Base-by-base conservation (phyloP, 192 early-diverging fungal species). In the Allomyces javanicus region DNA sequence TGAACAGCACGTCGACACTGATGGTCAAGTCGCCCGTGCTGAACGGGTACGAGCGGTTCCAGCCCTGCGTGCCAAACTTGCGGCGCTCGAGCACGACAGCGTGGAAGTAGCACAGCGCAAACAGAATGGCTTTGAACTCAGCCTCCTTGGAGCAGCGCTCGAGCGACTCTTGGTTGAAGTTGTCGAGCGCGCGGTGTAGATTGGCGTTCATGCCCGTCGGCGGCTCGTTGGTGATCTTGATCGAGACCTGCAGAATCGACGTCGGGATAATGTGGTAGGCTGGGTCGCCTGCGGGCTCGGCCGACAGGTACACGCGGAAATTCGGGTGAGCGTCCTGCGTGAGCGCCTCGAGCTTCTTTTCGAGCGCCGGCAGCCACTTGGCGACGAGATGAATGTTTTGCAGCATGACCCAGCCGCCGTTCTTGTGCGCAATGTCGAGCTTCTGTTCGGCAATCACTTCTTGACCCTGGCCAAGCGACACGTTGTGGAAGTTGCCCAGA, bases 351-450 rank as follows among this genome's bases (percentile, higher is more conserved):
- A 97, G 76, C 68, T 86, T 82, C 83, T 99, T 99, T 77, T 99
- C 95, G 5, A 99, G 82, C 71, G 90, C 87, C 50, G 84, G 82
- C 9, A 99, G 81, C 97, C 97, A 99, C 4, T 82, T 73, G 0
- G 91, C 81, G 24, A 94, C 91, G 64, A 98, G 76, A 67, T 99
- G 97, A 21, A 96, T 96, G 72, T 99, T 99, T 76, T 96, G 94
- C 65, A 99, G 79, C 66, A 99, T 77, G 7, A 99, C 95, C 94
- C 94, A 99, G 62, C 79, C 78, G 64, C 97, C 97, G 55, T 74
- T 83, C 74, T 89, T 89, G 58, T 79, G 79, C 0, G 94, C 93
- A 0, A 73, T 67, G 1, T 88, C 82, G 64, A 99, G 93, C 0
- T 92, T 96, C 71, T 80, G 78, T 64, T 97, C 94, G 6, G 96